A percentile compares a stretch with the other conserved stretches of the same genome.
phyloP scores from a whole-genome alignment of 1,284 basidiomycete species.

The Xerocomus minutiporus region DNA sequence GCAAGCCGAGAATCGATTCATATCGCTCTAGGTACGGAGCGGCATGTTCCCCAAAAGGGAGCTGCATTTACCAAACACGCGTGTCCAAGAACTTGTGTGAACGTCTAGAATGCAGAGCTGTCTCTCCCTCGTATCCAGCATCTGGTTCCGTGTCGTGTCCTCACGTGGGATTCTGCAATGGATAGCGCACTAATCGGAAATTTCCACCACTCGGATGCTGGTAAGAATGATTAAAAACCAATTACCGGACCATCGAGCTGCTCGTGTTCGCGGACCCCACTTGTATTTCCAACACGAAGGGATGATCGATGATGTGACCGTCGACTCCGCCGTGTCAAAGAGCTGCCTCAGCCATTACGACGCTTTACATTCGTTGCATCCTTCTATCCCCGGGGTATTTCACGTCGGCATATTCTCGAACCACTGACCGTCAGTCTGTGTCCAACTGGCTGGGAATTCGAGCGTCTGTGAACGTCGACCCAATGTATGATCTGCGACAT shows the following conservation, averaged over 20 bases:
- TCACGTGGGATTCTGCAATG: no score
- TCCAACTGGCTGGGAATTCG: background rate
- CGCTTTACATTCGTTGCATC: background rate
- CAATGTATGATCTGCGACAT: background rate
- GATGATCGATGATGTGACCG: background rate
- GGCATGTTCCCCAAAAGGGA: background rate
- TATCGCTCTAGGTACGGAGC: slow-evolving; percentile 1
- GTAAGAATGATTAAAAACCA: background rate
- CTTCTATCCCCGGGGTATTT: background rate
- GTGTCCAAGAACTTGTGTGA: background rate
- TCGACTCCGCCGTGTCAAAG: no score
- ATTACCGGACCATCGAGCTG: background rate
- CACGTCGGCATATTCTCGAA: background rate
- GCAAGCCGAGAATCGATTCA: background rate
- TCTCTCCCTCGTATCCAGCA: no score
- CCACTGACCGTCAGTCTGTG: background rate
- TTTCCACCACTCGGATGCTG: background rate
- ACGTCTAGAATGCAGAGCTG: background rate
- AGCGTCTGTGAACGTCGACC: background rate
- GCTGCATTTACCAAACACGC: background rate
- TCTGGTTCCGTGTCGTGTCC: no score
- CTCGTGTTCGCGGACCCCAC: background rate
- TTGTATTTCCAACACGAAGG: background rate
- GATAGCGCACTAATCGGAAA: background rate
- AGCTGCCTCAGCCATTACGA: no score